Conservation (phyloP, 2,329 filamentous ascomycete genomes). For the Cladosporium sp. region DNA sequence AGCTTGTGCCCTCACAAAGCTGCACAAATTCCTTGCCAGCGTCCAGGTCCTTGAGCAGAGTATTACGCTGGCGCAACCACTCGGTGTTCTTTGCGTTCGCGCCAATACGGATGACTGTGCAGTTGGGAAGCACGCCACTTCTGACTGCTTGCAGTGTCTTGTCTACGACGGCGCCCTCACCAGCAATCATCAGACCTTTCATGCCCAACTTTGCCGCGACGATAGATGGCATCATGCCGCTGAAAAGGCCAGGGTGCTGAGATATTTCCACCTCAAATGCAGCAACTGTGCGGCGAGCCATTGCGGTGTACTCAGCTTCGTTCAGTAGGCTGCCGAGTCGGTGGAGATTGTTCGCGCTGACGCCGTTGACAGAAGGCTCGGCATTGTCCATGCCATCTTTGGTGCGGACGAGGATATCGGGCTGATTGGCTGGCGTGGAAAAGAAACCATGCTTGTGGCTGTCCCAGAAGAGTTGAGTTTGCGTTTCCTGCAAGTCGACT, state of each 20-base stretch:
- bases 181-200: constrained; percentile 53
- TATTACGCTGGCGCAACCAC: constrained; percentile 51
- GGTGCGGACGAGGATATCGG: constrained; percentile 73
- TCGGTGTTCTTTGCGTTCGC: constrained; percentile 30
- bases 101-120: constrained; percentile 36
- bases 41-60: constrained; percentile 40
- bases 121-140: constrained; percentile 33
- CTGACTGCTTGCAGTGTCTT: constrained; percentile 39
- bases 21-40: constrained; percentile 38
- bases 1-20: constrained; percentile 42
- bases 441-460: constrained; percentile 60
- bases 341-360: constrained; percentile 83
- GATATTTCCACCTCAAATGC: constrained; percentile 89
- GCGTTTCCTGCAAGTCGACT: constrained; percentile 69
- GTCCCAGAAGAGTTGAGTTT: constrained; percentile 77
- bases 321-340: constrained; percentile 67
- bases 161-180: constrained; percentile 40
- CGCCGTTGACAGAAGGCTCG: constrained; percentile 82
- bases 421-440: constrained; percentile 58
- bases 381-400: constrained; percentile 95
- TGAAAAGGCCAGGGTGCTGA: constrained; percentile 90
- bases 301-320: constrained; percentile 57
- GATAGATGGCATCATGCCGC: constrained; percentile 69
- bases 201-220: constrained; percentile 70
- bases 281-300: constrained; percentile 68